A percentile compares a stretch with the other conserved stretches of the same genome.
phyloP scores from a whole-genome alignment of 306 rosid genomes.

The Cicer yamashitae region DNA sequence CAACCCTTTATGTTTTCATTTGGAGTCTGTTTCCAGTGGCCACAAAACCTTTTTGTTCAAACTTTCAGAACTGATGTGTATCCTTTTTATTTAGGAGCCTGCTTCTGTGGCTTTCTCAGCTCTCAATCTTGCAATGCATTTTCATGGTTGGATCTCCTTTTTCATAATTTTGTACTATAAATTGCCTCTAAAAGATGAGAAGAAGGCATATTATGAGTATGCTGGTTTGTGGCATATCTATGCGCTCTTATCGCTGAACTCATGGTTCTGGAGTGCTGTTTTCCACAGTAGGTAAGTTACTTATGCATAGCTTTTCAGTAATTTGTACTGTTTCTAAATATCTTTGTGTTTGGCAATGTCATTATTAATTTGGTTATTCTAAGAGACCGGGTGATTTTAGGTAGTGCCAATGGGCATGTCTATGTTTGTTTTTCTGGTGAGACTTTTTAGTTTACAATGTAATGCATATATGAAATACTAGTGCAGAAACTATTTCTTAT shows the following conservation, averaged over 20 bases:
- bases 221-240: slow-evolving; percentile 81
- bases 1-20: slow-evolving; percentile 24
- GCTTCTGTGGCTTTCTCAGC: slow-evolving; percentile 77
- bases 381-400: slow-evolving; percentile 8
- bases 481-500: neutral
- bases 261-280: slow-evolving; percentile 86
- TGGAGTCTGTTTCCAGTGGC: slow-evolving; percentile 6
- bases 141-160: slow-evolving; percentile 81
- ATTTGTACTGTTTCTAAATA: slow-evolving; percentile 4
- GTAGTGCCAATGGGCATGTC: slow-evolving; percentile 7
- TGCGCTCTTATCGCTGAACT: slow-evolving; percentile 66
- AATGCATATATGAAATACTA: slow-evolving; percentile 4
- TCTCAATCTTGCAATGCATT: slow-evolving; percentile 82
- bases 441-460: slow-evolving; percentile 12
- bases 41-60: slow-evolving; percentile 13
- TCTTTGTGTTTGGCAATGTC: slow-evolving; percentile 1
- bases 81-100: slow-evolving; percentile 64
- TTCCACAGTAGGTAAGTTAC: slow-evolving; percentile 79
- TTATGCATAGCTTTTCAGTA: slow-evolving; percentile 20
- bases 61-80: slow-evolving; percentile 31
- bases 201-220: slow-evolving; percentile 67
- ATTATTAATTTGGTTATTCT: slow-evolving; percentile 7
- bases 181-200: slow-evolving; percentile 64
- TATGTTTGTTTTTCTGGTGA: neutral
- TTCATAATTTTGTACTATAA: slow-evolving; percentile 63